Conservation (phyloP, 768 basidiomycete species). For the Epithele typhae region DNA sequence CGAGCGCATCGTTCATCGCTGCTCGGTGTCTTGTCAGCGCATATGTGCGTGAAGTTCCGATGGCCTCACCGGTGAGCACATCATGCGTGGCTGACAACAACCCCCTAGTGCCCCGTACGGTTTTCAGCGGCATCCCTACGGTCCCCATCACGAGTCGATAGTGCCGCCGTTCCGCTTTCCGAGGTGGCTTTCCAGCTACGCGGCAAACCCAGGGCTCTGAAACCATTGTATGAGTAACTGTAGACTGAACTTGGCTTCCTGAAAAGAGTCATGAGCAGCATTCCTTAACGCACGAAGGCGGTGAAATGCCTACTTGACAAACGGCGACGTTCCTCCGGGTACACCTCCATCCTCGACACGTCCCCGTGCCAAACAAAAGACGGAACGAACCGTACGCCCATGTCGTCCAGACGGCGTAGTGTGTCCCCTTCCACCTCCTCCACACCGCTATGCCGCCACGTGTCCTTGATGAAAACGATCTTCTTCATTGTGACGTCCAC, state of each 20-base stretch:
- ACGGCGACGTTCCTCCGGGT: not conserved
- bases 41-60: not conserved
- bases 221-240: not conserved
- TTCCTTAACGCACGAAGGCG: too few relatives aligned
- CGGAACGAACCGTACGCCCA: slow-evolving; percentile 4
- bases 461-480: slow-evolving; percentile 10
- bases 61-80: slow-evolving; percentile 1
- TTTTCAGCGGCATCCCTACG: slow-evolving; percentile 1
- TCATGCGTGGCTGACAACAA: slow-evolving; percentile 2
- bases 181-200: not conserved
- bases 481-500: not conserved
- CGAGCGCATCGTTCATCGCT: slow-evolving; percentile 1
- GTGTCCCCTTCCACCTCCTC: slow-evolving; percentile 1
- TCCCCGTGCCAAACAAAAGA: slow-evolving; percentile 3
- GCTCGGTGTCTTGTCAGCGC: too few relatives aligned
- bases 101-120: slow-evolving; percentile 2
- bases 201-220: not conserved
- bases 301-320: not conserved
- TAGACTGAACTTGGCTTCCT: not conserved
- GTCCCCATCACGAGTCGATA: slow-evolving; percentile 3
- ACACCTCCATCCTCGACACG: not conserved
- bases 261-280: not conserved
- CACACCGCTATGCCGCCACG: slow-evolving; percentile 1
- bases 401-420: not conserved
- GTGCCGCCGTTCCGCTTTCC: not conserved